Evolutionary conservation across 306 rosid genomes (phyloP).

Genomic region (Rosa rugosa): DNA sequence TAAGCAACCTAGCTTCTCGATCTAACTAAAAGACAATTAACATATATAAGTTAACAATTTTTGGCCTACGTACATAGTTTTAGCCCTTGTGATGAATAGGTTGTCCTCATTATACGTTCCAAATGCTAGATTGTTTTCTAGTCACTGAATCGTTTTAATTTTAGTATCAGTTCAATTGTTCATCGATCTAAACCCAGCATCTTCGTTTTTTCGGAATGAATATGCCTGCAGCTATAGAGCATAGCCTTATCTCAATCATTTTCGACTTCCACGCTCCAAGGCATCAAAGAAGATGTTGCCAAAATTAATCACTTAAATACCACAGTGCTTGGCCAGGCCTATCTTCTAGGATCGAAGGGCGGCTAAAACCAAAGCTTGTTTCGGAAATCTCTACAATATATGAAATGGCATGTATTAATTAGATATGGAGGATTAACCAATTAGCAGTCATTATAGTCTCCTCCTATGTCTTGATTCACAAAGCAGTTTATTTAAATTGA

Average conservation of each 20-base stretch:
- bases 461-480: not conserved
- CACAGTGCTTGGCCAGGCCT: not conserved
- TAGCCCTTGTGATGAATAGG: not conserved
- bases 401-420: not conserved
- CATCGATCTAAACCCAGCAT: conserved; percentile 1
- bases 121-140: not conserved
- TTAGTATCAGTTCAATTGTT: not conserved
- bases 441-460: not conserved
- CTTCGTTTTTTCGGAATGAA: conserved; percentile 21
- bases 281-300: not conserved
- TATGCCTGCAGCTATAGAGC: conserved; percentile 26
- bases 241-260: not conserved
- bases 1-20: not conserved
- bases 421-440: not conserved
- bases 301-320: not conserved
- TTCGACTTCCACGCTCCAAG: conserved; percentile 12
- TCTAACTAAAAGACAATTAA: not conserved
- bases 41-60: not conserved
- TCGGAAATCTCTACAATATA: not conserved
- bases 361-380: conserved; percentile 10
- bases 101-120: not conserved
- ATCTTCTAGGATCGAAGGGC: not conserved
- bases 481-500: not conserved
- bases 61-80: not conserved
- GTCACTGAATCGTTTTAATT: not conserved